Conservation (phyloP, 192 early-diverging fungal genomes). For the Coemansia sp. region DNA sequence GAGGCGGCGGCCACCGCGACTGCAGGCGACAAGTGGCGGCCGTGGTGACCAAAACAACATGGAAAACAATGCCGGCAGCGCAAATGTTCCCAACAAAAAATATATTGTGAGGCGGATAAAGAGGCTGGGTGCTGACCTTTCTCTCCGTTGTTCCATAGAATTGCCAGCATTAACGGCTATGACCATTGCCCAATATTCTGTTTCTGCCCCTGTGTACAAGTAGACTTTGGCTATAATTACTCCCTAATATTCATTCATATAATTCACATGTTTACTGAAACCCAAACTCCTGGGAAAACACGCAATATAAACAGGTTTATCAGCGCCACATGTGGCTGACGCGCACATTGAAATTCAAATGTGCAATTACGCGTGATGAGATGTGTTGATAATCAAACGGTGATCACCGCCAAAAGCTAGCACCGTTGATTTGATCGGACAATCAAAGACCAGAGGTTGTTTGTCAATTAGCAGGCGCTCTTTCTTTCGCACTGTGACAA, state of each 20-base stretch:
- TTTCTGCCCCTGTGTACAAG: neutral
- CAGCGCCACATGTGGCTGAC: neutral
- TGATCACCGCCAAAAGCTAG: neutral
- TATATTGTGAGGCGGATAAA: neutral
- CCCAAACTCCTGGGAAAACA: conserved; percentile 2
- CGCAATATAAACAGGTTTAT: too few species aligned
- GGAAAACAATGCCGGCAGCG: neutral
- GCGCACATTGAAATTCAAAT: neutral
- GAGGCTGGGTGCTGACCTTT: neutral
- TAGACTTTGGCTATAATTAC: conserved; percentile 2
- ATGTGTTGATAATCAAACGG: too few species aligned
- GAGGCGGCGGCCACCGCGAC: conserved; percentile 14
- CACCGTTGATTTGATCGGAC: neutral
- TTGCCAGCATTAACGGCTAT: neutral
- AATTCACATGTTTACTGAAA: neutral
- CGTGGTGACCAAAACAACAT: conserved; percentile 23
- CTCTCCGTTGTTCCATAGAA: neutral
- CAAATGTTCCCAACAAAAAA: neutral
- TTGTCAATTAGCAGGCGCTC: neutral
- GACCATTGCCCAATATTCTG: neutral
- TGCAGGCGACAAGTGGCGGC: conserved; percentile 45
- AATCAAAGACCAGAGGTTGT: neutral
- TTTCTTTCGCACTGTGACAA: neutral
- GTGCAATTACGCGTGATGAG: neutral
- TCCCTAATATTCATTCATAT: neutral